Base-by-base conservation (phyloP, 345 rosid genomes). In the Dipteronia dyeriana region DNA sequence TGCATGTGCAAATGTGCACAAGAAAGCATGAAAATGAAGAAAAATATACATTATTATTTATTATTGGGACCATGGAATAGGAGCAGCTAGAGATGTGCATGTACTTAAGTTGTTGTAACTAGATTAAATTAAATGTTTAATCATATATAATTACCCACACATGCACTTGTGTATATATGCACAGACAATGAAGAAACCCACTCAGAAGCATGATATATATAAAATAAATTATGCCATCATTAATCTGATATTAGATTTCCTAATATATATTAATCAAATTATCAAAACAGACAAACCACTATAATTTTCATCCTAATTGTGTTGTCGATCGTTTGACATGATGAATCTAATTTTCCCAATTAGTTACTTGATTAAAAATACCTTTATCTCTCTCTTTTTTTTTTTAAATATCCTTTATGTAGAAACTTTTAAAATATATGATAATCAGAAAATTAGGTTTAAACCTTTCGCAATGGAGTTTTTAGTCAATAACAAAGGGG, bases 1-100 rank as follows among this genome's bases (percentile, higher is more conserved):
- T 54, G 81, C 82, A 78, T 73, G 82, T 78, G 85, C 75, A 75
- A 51, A 43, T 66, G 67, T 45, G 66, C 38, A n/a, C 17, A 25
- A 26, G 76, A 67, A 67, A 47, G 76, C 78, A 62, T 67, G 68
- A 34, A 73, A 67, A 70, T 20, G 45, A 19, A 51, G 47, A 7
- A 49, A 79, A 49, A 73, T 23, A 23, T 1, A 56, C 1, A 38
- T 20, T 56, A 69, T 23, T 38, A 34, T 34, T 34, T 41, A 41
- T 41, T 41, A 70, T 39, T 56, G 22, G 51, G 72, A 73, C 61
- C 61, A 23, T 26, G 38, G 38, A 34, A 34, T 34, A 6, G 38
- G 38, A 34, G 38, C 38, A 34, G 69, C 29, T 31, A 45, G 76
- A 57, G 34, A 20, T 26, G 67, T 69, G 75, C 70, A 16, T 73